Evolutionary conservation across 176 grass and related monocot genomes (phyloP).

Genomic region (maize (Zea mays)): DNA sequence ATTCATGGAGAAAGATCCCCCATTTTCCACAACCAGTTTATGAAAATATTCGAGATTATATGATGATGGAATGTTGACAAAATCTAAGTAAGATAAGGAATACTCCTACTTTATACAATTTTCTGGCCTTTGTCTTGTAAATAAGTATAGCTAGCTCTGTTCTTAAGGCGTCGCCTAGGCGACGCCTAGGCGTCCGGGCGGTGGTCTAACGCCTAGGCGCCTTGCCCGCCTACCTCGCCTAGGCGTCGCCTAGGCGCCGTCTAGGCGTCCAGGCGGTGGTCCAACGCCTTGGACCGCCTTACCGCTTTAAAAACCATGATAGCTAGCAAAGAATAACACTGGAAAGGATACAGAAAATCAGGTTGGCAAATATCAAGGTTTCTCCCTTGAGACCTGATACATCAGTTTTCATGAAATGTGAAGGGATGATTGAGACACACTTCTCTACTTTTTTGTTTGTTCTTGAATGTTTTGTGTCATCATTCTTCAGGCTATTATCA

Average conservation of each 20-base stretch:
- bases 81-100: slow-evolving; percentile 78
- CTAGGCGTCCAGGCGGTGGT: too few relatives aligned
- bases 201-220: too few relatives aligned
- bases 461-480: slow-evolving; percentile 45
- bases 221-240: too few relatives aligned
- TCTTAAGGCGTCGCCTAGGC: too few relatives aligned
- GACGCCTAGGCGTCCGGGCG: too few relatives aligned
- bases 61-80: slow-evolving; percentile 77
- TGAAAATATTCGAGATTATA: slow-evolving; percentile 88
- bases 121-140: slow-evolving; percentile 9
- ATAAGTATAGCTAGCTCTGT: background rate
- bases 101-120: slow-evolving; percentile 17
- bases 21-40: slow-evolving; percentile 90
- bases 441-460: slow-evolving; percentile 63
- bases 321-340: slow-evolving; percentile 17
- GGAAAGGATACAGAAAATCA: slow-evolving; percentile 93
- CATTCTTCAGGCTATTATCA: slow-evolving; percentile 50
- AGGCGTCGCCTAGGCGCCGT: too few relatives aligned
- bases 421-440: slow-evolving; percentile 63
- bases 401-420: slow-evolving; percentile 88
- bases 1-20: slow-evolving; percentile 96
- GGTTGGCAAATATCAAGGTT: slow-evolving; percentile 80
- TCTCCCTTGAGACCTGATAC: slow-evolving; percentile 75
- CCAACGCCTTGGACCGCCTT: too few relatives aligned
- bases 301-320: too few relatives aligned